Conservation (phyloP, 768 basidiomycete species). For the Podaxis rugospora region DNA sequence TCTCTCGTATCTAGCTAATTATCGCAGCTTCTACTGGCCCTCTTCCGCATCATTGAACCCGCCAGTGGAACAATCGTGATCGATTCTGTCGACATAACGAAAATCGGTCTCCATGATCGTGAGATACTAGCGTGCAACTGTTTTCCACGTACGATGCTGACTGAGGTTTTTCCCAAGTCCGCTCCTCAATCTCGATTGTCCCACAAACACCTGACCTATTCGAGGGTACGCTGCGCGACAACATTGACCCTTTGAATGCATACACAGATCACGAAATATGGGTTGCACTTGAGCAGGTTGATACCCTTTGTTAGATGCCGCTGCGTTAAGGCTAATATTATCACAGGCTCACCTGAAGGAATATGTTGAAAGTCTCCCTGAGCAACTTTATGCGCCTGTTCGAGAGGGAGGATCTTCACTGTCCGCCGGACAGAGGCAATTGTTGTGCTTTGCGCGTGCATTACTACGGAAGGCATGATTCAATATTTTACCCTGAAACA, state of each 20-base stretch:
- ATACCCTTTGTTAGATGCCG: neutral
- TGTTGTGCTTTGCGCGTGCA: slow-evolving; percentile 87
- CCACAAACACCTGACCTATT: slow-evolving; percentile 75
- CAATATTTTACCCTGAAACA: neutral
- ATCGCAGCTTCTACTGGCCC: slow-evolving; percentile 54
- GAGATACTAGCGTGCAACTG: slow-evolving; percentile 17
- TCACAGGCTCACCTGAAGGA: slow-evolving; percentile 60
- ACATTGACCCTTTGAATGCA: slow-evolving; percentile 82
- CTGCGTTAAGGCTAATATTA: neutral
- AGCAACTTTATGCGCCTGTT: slow-evolving; percentile 68
- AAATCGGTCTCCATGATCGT: slow-evolving; percentile 73
- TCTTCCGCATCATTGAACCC: slow-evolving; percentile 79
- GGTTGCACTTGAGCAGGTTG: slow-evolving; percentile 71
- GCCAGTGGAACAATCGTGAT: slow-evolving; percentile 61
- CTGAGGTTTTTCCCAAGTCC: slow-evolving; percentile 37
- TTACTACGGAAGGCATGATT: slow-evolving; percentile 62
- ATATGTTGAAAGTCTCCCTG: slow-evolving; percentile 61
- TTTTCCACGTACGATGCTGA: neutral
- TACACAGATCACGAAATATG: slow-evolving; percentile 82
- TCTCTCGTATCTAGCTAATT: neutral
- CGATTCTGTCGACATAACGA: slow-evolving; percentile 73
- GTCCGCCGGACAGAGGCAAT: slow-evolving; percentile 80
- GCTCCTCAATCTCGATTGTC: slow-evolving; percentile 79
- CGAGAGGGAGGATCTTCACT: slow-evolving; percentile 79
- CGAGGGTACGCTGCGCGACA: slow-evolving; percentile 75